Evolutionary conservation across 1,284 basidiomycete species (phyloP).

Genomic region (Moesziomyces globuligerus): DNA sequence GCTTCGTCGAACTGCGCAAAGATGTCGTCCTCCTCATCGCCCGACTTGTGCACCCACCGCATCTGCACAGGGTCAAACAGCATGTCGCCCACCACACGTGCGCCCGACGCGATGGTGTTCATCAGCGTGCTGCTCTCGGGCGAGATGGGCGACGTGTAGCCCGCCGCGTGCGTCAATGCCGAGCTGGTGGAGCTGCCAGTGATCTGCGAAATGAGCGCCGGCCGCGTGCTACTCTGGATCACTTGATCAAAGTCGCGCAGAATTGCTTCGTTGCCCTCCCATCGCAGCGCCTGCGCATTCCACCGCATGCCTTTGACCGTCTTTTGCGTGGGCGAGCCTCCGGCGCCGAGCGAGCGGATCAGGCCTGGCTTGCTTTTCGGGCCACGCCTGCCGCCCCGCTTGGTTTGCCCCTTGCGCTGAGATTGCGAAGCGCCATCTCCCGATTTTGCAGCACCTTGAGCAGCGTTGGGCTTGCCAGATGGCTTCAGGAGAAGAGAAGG

Average conservation of each 20-base stretch:
- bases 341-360: constrained; percentile 50
- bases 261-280: constrained; percentile 94
- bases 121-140: constrained; percentile 36
- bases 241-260: constrained; percentile 88
- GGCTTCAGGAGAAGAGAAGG: constrained; percentile 11
- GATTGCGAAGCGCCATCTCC: background rate
- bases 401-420: constrained; percentile 8
- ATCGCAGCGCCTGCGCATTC: constrained; percentile 86
- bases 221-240: constrained; percentile 83
- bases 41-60: constrained; percentile 85
- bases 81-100: constrained; percentile 94
- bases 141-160: constrained; percentile 28
- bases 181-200: constrained; percentile 45
- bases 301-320: constrained; percentile 84
- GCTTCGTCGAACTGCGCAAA: constrained; percentile 48
- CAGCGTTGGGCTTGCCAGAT: constrained; percentile 71
- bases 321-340: constrained; percentile 30
- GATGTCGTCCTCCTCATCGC: constrained; percentile 76
- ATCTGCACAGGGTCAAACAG: constrained; percentile 91
- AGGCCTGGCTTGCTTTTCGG: constrained; percentile 41
- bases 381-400: constrained; percentile 69
- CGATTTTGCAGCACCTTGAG: constrained; percentile 1
- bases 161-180: constrained; percentile 21
- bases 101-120: constrained; percentile 59
- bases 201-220: constrained; percentile 78